These are phyloP conservation scores for Ophiostoma sp. DNA, from an alignment of 2,329 filamentous ascomycete genomes.

Conservation along the genomic window DNA sequence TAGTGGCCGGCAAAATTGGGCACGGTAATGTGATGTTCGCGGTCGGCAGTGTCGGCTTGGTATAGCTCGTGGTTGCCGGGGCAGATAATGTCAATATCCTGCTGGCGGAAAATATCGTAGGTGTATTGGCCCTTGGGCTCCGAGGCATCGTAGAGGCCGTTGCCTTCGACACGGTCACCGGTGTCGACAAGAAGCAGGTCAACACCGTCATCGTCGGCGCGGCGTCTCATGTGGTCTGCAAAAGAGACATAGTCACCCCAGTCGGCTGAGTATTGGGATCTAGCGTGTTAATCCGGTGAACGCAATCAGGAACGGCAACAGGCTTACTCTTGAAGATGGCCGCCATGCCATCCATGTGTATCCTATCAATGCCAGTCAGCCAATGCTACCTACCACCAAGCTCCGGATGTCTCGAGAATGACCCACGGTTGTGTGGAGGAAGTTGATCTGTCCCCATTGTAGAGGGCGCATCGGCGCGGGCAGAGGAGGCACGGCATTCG, in stretches of 20 bases:
- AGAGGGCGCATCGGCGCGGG: conserved; percentile 77
- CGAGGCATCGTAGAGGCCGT: conserved; percentile 88
- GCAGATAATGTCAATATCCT: conserved; percentile 76
- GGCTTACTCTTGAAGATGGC: conserved; percentile 80
- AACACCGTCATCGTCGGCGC: conserved; percentile 69
- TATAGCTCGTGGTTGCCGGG: conserved; percentile 96
- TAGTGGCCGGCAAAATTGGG: conserved; percentile 78
- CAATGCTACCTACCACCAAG: background rate
- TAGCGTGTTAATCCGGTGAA: conserved; percentile 33
- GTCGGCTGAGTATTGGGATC: conserved; percentile 86
- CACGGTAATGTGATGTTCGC: conserved; percentile 74
- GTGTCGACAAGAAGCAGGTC: conserved; percentile 95
- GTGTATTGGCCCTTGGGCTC: conserved; percentile 82
- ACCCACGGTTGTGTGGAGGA: conserved; percentile 77
- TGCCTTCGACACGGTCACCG: conserved; percentile 87
- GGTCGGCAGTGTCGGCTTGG: conserved; percentile 66
- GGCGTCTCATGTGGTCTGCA: conserved; percentile 70
- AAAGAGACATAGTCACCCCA: conserved; percentile 99
- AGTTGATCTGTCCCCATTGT: conserved; percentile 91
- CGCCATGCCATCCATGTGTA: conserved; percentile 91
- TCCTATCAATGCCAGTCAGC: conserved; percentile 40
- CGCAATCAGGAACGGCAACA: too few species aligned
- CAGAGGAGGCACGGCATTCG: conserved; percentile 70
- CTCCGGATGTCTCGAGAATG: background rate
- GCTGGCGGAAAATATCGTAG: conserved; percentile 78